Conservation (phyloP, 2,329 filamentous ascomycete species). For the Colletotrichum sp. region DNA sequence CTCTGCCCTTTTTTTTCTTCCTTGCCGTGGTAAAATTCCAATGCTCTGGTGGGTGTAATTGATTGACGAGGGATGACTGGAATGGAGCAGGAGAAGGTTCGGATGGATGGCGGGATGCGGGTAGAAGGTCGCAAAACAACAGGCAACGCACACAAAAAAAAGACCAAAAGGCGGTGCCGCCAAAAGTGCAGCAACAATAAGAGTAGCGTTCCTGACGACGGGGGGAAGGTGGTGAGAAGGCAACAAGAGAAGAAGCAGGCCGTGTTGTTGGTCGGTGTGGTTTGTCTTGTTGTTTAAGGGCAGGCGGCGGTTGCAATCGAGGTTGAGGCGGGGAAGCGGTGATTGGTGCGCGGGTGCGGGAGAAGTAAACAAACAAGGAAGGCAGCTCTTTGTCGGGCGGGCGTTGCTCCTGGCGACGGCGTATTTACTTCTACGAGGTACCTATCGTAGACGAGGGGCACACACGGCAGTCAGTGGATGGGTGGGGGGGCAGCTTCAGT, state of each 20-base stretch:
- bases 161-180: slow-evolving; percentile 9
- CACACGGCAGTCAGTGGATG: not conserved
- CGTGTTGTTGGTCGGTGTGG: slow-evolving; percentile 14
- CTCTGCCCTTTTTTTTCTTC: not conserved
- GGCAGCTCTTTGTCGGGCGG: slow-evolving; percentile 17
- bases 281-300: slow-evolving; percentile 24
- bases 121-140: slow-evolving; percentile 12
- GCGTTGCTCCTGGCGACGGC: slow-evolving; percentile 22
- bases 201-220: slow-evolving; percentile 22
- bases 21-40: slow-evolving; percentile 3
- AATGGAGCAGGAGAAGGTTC: slow-evolving; percentile 8
- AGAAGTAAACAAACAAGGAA: slow-evolving; percentile 25
- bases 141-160: slow-evolving; percentile 14
- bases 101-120: not conserved
- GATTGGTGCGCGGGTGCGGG: slow-evolving; percentile 22
- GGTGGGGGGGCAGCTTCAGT: not conserved
- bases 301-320: slow-evolving; percentile 9
- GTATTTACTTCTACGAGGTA: not conserved
- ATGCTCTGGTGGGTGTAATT: not conserved
- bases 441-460: not conserved
- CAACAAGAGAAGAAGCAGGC: slow-evolving; percentile 4
- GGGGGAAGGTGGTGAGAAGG: slow-evolving; percentile 11
- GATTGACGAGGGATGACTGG: slow-evolving; percentile 1
- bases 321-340: slow-evolving; percentile 18
- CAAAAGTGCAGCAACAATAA: slow-evolving; percentile 12